These are phyloP conservation scores for Periconia sp. DNA, from an alignment of 2,329 filamentous ascomycete species.

Conservation along the genomic window DNA sequence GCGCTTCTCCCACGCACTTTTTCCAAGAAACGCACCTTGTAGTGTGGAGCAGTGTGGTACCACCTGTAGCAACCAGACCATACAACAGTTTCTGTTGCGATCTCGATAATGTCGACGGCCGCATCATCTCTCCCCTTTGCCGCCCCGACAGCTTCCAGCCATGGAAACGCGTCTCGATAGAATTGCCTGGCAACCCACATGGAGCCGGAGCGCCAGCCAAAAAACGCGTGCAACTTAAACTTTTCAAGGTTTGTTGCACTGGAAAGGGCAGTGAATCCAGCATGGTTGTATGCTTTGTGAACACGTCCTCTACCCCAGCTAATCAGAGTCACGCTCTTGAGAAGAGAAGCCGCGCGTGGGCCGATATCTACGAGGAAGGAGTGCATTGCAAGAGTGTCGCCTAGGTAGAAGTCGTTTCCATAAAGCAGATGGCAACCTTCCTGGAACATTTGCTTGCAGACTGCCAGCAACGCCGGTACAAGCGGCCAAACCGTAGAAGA, in stretches of 20 bases:
- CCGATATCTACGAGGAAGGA: slow-evolving; percentile 40
- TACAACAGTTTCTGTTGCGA: slow-evolving; percentile 8
- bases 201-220: slow-evolving; percentile 6
- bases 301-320: slow-evolving; percentile 29
- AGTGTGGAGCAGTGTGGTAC: too few relatives aligned
- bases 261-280: slow-evolving; percentile 37
- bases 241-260: slow-evolving; percentile 35
- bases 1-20: too few relatives aligned
- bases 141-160: slow-evolving; percentile 41
- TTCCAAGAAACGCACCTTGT: too few relatives aligned
- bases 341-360: slow-evolving; percentile 22
- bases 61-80: background rate
- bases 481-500: slow-evolving; percentile 18
- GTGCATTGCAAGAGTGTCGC: slow-evolving; percentile 36
- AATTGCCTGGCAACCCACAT: slow-evolving; percentile 31
- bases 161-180: slow-evolving; percentile 45
- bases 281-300: slow-evolving; percentile 41
- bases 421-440: slow-evolving; percentile 38
- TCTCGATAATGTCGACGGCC: slow-evolving; percentile 30
- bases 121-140: slow-evolving; percentile 35
- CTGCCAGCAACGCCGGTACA: slow-evolving; percentile 32
- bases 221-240: slow-evolving; percentile 27
- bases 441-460: slow-evolving; percentile 34
- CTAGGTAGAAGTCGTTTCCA: slow-evolving; percentile 34
- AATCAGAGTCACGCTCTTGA: slow-evolving; percentile 34